A percentile compares a stretch with the other conserved stretches of the same genome.
Evolutionary conservation across 2,329 filamentous ascomycete genomes (phyloP).

Genomic region (Microsporum ferrugineum): DNA sequence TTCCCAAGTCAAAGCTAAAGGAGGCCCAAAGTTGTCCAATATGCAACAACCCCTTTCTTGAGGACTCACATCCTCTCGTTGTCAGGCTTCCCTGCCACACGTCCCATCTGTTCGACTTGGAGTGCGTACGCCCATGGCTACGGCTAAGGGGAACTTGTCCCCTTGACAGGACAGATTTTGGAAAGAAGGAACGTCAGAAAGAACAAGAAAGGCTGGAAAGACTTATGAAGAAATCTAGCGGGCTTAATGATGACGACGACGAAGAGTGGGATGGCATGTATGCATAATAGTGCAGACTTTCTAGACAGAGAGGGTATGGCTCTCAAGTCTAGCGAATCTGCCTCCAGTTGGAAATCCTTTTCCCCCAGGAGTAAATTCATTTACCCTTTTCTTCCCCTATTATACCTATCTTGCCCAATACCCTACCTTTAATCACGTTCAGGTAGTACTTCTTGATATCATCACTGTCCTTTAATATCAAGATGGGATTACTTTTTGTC

Average conservation of each 20-base stretch:
- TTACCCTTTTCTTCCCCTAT: neutral
- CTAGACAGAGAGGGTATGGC: neutral
- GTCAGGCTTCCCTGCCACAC: conserved; percentile 52
- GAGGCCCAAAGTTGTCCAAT: conserved; percentile 47
- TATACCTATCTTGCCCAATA: neutral
- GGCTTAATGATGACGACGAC: conserved; percentile 29
- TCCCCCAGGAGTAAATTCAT: neutral
- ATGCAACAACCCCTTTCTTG: conserved; percentile 49
- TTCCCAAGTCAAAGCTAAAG: conserved; percentile 46
- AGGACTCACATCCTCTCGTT: conserved; percentile 54
- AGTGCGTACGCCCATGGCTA: conserved; percentile 55
- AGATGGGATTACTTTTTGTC: neutral
- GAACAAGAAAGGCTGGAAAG: conserved; percentile 42
- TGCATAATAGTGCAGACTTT: conserved; percentile 17
- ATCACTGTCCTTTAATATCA: neutral
- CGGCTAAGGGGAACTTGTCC: conserved; percentile 54
- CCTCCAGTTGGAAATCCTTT: neutral
- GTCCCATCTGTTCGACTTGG: conserved; percentile 52
- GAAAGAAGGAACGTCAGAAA: conserved; percentile 44
- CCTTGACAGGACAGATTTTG: conserved; percentile 48
- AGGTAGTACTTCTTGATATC: neutral
- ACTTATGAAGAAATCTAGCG: conserved; percentile 36
- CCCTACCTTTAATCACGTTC: neutral
- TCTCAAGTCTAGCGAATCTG: neutral
- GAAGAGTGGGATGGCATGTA: conserved; percentile 42